These are phyloP conservation scores for Vaccinium vitisidaea DNA, from an alignment of 148 eudicot genomes.

Conservation along the genomic window DNA sequence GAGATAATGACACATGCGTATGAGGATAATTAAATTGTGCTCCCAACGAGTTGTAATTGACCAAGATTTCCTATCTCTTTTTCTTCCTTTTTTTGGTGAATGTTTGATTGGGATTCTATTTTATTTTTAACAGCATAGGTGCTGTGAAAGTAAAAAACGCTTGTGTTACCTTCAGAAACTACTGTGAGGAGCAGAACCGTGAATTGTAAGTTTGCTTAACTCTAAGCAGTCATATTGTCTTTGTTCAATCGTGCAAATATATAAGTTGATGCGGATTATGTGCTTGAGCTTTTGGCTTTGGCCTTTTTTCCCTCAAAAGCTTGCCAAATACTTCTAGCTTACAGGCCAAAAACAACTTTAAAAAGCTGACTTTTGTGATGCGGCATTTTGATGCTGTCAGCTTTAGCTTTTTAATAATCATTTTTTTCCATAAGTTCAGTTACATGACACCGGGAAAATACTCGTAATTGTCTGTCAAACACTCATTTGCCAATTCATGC, in stretches of 20 bases:
- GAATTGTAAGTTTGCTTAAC: conserved; percentile 48
- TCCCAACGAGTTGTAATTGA: background rate
- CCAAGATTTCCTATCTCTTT: too few relatives aligned
- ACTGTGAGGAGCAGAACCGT: conserved; percentile 53
- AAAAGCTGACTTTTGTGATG: background rate
- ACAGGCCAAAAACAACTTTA: background rate
- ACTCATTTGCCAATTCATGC: background rate
- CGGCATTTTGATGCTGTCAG: background rate
- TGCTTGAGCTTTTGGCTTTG: background rate
- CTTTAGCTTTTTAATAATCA: background rate
- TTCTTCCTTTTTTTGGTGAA: background rate
- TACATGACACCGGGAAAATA: background rate
- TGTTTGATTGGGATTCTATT: background rate
- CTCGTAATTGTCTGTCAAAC: background rate
- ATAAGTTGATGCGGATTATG: background rate
- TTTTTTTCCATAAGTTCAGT: background rate
- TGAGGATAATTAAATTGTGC: background rate
- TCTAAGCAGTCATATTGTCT: background rate
- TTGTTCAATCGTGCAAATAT: background rate
- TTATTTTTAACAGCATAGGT: conserved; percentile 51
- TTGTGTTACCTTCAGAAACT: conserved; percentile 50
- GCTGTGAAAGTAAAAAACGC: conserved; percentile 49
- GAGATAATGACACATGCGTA: background rate
- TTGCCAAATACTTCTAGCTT: background rate
- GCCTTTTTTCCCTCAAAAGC: background rate